These are phyloP conservation scores for Physocladia obscura DNA, from an alignment of 192 early-diverging fungal species.

Conservation along the genomic window DNA sequence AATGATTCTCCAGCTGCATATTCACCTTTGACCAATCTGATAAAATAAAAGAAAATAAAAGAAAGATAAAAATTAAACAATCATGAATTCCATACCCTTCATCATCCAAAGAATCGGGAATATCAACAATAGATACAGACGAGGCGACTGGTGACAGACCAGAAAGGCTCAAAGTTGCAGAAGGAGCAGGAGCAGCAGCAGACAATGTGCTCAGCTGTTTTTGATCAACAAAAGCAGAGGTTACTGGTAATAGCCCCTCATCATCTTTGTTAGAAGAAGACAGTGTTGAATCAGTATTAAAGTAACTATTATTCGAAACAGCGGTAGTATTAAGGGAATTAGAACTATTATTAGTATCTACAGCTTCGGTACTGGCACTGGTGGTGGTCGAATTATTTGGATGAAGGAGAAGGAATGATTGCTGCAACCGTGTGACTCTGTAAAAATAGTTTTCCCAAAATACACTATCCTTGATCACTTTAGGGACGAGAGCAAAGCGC, in stretches of 20 bases:
- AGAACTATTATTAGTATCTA: too few relatives aligned
- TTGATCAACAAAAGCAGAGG: too few relatives aligned
- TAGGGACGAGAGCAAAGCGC: slow-evolving; percentile 69
- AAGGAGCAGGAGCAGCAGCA: too few relatives aligned
- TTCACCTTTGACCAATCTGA: slow-evolving; percentile 7
- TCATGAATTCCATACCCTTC: not conserved
- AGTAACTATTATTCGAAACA: too few relatives aligned
- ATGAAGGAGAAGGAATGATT: not conserved
- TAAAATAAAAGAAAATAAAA: not conserved
- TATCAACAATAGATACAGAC: too few relatives aligned
- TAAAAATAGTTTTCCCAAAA: slow-evolving; percentile 77
- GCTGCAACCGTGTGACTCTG: slow-evolving; percentile 51
- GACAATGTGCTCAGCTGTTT: too few relatives aligned
- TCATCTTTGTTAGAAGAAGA: too few relatives aligned
- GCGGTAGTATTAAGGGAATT: too few relatives aligned
- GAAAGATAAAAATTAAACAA: not conserved
- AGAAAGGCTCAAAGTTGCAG: too few relatives aligned
- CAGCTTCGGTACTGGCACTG: too few relatives aligned
- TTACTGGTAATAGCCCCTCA: not conserved
- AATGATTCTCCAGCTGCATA: slow-evolving; percentile 18
- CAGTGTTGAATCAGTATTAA: too few relatives aligned
- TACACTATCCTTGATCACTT: slow-evolving; percentile 56
- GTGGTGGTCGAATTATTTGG: not conserved
- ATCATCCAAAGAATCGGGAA: slow-evolving; percentile 17
- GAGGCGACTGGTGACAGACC: too few relatives aligned